Evolutionary conservation across 495 filamentous ascomycete genomes (phyloP), one percentile per base, ranked within the genome.

Genomic region (Lentithecium fluviatile): DNA sequence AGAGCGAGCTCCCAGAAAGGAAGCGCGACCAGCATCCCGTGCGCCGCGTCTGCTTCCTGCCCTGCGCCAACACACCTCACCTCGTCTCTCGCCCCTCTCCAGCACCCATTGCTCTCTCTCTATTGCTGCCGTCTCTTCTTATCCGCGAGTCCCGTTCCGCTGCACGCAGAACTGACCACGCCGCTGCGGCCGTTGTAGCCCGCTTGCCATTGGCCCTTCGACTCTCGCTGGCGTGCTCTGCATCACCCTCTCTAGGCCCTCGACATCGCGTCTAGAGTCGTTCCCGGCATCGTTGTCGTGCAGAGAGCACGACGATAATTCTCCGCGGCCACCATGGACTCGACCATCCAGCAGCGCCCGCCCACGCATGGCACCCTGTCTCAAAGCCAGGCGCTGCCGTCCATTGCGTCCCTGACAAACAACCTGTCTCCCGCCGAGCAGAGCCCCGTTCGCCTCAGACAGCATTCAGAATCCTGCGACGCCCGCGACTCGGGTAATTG

Each of bases 401-500:
- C 67, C 26, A 70, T 70, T 56, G 58, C 67, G 25, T 64, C 64
- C 21, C 50, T 70, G 20, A 70, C 67, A 13, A 58, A 58, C 45
- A 43, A 32, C 11, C 52, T 64, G 24, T 36, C 67, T 12, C 59
- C 54, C 17, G 34, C 59, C 10, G 67, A 70, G 46, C 67, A 67
- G 45, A 61, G 54, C 19, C 60, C 59, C 21, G 49, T 56, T n/a
- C 59, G 46, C 43, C 56, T 61, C 45, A 57, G 56, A 25, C 69
- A 63, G 46, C 52, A 60, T 21, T 56, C 58, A 1, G 69, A 68
- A 13, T 43, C 64, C 45, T 63, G 67, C n/a, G 69, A 65, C 34
- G 55, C 62, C 26, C 62, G 56, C 46, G 62, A 71, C 56, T 71
- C 69, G 21, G 69, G 69, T 19, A 71, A 70, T 65, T 71, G 69